Conservation (phyloP, 2,329 filamentous ascomycete genomes). For the Fusarium humuli region DNA sequence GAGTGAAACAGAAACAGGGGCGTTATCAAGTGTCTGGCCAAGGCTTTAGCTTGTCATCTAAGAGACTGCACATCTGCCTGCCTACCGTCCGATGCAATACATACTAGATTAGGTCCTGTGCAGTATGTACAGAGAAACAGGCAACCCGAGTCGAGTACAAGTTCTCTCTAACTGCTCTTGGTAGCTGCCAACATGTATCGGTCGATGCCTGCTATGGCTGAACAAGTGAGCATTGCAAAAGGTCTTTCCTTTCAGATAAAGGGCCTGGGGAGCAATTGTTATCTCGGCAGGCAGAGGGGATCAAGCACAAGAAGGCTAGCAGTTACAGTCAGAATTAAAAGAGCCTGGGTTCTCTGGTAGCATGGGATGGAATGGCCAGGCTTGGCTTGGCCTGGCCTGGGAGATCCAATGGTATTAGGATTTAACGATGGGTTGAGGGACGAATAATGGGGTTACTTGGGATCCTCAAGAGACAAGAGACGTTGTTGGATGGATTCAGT, state of each 20-base stretch:
- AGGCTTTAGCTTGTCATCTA: conserved; percentile 18
- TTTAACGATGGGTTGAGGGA: conserved; percentile 4
- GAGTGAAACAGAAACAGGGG: conserved; percentile 14
- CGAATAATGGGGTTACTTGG: conserved; percentile 1
- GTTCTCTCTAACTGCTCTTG: background rate
- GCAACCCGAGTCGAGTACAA: conserved; percentile 3
- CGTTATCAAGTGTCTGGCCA: conserved; percentile 3
- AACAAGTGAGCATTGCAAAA: background rate
- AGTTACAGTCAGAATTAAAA: conserved; percentile 5
- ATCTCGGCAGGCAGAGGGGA: conserved; percentile 1
- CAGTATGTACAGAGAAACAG: background rate
- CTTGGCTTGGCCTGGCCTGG: conserved; percentile 12
- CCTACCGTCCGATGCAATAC: conserved; percentile 22
- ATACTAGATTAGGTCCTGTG: background rate
- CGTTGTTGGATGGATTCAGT: conserved; percentile 1
- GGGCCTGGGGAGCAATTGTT: background rate
- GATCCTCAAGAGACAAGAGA: conserved; percentile 1
- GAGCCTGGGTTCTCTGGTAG: conserved; percentile 4
- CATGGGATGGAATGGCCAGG: conserved; percentile 19
- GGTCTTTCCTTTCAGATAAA: background rate
- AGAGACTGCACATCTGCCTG: background rate
- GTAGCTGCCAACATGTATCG: background rate
- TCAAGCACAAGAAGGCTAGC: conserved; percentile 1
- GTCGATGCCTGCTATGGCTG: conserved; percentile 11
- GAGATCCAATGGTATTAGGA: conserved; percentile 16